phyloP scores from a whole-genome alignment of 805 yeast genomes.

The Saturnispora zaruensis region DNA sequence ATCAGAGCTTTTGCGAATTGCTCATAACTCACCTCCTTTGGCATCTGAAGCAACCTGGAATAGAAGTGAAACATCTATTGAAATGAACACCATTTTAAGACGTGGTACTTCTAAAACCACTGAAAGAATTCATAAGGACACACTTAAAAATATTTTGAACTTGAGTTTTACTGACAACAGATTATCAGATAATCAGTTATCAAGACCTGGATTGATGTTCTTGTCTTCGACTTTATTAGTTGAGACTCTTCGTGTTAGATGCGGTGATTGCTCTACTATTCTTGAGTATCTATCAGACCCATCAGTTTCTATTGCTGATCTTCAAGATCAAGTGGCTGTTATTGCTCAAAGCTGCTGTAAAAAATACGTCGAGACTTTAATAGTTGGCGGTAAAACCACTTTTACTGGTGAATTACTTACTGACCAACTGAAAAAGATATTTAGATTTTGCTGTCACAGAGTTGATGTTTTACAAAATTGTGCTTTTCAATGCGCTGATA shows the following conservation, averaged over 20 bases:
- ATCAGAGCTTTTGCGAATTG: conserved; percentile 54
- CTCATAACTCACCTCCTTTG: conserved; percentile 79
- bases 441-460: conserved; percentile 71
- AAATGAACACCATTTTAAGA: conserved; percentile 81
- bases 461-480: conserved; percentile 64
- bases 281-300: conserved; percentile 82
- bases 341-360: conserved; percentile 53
- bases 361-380: conserved; percentile 46
- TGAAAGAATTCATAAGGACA: conserved; percentile 64
- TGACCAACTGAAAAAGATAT: conserved; percentile 56
- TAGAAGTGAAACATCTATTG: conserved; percentile 85
- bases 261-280: conserved; percentile 75
- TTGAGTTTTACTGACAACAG: conserved; percentile 40
- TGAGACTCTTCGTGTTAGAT: conserved; percentile 67
- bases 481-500: conserved; percentile 70
- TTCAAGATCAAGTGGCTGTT: conserved; percentile 58
- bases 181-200: conserved; percentile 34
- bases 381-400: conserved; percentile 42
- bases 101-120: conserved; percentile 82
- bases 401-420: conserved; percentile 56
- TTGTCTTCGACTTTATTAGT: conserved; percentile 72
- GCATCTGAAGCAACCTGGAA: conserved; percentile 75
- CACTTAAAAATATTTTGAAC: conserved; percentile 41
- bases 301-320: conserved; percentile 56
- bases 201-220: conserved; percentile 79